Evolutionary conservation across 2,329 filamentous ascomycete species (phyloP).

Genomic region (Cytospora piceicola): DNA sequence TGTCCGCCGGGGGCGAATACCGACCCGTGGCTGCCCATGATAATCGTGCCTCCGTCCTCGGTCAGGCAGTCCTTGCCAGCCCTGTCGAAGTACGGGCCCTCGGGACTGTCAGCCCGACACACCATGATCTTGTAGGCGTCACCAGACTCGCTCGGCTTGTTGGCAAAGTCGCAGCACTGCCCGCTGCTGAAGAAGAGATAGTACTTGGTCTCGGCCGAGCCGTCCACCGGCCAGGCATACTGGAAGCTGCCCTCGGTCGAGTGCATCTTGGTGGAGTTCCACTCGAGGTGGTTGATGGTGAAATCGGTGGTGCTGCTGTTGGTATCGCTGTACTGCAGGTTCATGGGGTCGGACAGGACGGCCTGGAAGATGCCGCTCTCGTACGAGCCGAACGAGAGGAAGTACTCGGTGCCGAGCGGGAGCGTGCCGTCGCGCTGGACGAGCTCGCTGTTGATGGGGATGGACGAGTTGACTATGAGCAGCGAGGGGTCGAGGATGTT

Average conservation of each 20-base stretch:
- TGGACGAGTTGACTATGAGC: neutral
- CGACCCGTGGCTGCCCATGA: slow-evolving; percentile 59
- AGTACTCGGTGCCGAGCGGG: slow-evolving; percentile 31
- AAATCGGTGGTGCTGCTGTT: neutral
- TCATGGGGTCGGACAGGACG: neutral
- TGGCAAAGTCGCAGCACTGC: slow-evolving; percentile 58
- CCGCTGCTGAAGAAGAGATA: slow-evolving; percentile 66
- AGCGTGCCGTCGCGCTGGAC: slow-evolving; percentile 2
- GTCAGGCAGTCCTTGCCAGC: slow-evolving; percentile 53
- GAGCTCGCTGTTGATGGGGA: neutral
- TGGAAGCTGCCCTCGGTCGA: slow-evolving; percentile 21
- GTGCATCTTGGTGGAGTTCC: slow-evolving; percentile 10
- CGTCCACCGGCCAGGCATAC: slow-evolving; percentile 52
- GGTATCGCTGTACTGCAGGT: slow-evolving; percentile 1
- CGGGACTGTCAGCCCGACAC: slow-evolving; percentile 56
- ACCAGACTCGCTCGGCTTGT: slow-evolving; percentile 48
- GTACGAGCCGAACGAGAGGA: slow-evolving; percentile 64
- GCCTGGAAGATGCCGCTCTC: slow-evolving; percentile 60
- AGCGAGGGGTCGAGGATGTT: slow-evolving; percentile 20
- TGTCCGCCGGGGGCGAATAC: slow-evolving; percentile 68
- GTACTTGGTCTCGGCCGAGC: slow-evolving; percentile 47
- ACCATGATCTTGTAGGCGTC: slow-evolving; percentile 67
- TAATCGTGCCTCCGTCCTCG: slow-evolving; percentile 59
- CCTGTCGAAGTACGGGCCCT: slow-evolving; percentile 58
- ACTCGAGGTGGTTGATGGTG: slow-evolving; percentile 18